Percentiles rank a stretch among this genome's conserved stretches.
Evolutionary conservation across 129 eudicot genomes (phyloP).

Genomic region (Tagetes patula): DNA sequence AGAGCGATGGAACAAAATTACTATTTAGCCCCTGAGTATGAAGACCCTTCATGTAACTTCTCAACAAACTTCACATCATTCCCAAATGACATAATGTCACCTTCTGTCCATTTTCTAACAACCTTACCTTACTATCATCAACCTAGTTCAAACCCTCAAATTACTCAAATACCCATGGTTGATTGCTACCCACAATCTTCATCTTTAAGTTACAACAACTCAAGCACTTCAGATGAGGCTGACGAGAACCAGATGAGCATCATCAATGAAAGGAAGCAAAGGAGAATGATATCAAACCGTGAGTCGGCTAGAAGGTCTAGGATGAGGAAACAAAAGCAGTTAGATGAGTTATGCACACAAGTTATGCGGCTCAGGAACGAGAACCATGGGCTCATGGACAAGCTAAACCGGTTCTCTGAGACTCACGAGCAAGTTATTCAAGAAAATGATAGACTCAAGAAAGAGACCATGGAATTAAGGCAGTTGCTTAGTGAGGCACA

Average conservation of each 20-base stretch:
- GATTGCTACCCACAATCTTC: constrained; percentile 48
- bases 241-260: constrained; percentile 55
- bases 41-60: constrained; percentile 39
- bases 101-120: constrained; percentile 41
- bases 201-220: constrained; percentile 52
- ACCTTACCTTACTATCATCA: constrained; percentile 38
- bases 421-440: constrained; percentile 53
- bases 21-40: constrained; percentile 47
- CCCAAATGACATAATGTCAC: constrained; percentile 38
- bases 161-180: constrained; percentile 38
- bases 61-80: constrained; percentile 39
- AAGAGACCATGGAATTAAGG: constrained; percentile 61
- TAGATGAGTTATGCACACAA: constrained; percentile 85
- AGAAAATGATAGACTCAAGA: constrained; percentile 73
- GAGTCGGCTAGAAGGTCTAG: constrained; percentile 89
- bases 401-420: constrained; percentile 57
- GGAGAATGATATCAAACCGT: constrained; percentile 88
- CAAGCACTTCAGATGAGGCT: constrained; percentile 82
- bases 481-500: constrained; percentile 60
- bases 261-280: constrained; percentile 73
- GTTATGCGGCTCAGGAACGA: constrained; percentile 69
- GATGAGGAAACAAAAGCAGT: constrained; percentile 90
- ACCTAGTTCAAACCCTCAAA: constrained; percentile 31
- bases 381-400: constrained; percentile 62
- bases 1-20: constrained; percentile 41